Evolutionary conservation across 306 rosid genomes (phyloP).

Genomic region (Lupinus albus): DNA sequence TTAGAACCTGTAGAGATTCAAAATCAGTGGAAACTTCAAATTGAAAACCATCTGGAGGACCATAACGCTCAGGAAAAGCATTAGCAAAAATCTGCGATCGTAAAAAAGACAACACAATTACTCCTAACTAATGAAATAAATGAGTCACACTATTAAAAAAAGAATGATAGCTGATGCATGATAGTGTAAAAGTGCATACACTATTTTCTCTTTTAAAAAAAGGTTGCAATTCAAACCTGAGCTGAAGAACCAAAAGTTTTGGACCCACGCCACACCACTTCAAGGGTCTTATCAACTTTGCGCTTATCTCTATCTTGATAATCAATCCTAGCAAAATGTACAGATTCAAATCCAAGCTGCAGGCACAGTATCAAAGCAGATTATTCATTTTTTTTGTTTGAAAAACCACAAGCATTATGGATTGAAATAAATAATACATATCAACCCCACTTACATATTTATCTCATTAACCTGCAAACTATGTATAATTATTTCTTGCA

Average conservation of each 20-base stretch:
- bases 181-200: no score
- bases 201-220: background rate
- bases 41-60: slow-evolving; percentile 68
- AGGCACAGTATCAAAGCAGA: slow-evolving; percentile 19
- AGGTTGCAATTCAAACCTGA: slow-evolving; percentile 55
- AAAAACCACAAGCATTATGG: background rate
- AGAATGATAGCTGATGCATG: no score
- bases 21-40: slow-evolving; percentile 60
- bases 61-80: slow-evolving; percentile 73
- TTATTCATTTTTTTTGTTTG: background rate
- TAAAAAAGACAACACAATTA: slow-evolving; percentile 5
- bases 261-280: slow-evolving; percentile 94
- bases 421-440: no score
- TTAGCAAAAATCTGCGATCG: slow-evolving; percentile 75
- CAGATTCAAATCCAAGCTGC: slow-evolving; percentile 92
- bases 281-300: slow-evolving; percentile 71
- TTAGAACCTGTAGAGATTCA: slow-evolving; percentile 67
- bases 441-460: no score
- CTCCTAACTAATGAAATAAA: background rate
- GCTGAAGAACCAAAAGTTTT: slow-evolving; percentile 80
- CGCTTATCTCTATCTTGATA: slow-evolving; percentile 81
- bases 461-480: no score
- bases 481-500: no score
- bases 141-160: background rate
- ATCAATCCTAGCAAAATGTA: slow-evolving; percentile 93